These are phyloP conservation scores for Mycena sp. DNA, from an alignment of 1,284 basidiomycete genomes.

Conservation along the genomic window DNA sequence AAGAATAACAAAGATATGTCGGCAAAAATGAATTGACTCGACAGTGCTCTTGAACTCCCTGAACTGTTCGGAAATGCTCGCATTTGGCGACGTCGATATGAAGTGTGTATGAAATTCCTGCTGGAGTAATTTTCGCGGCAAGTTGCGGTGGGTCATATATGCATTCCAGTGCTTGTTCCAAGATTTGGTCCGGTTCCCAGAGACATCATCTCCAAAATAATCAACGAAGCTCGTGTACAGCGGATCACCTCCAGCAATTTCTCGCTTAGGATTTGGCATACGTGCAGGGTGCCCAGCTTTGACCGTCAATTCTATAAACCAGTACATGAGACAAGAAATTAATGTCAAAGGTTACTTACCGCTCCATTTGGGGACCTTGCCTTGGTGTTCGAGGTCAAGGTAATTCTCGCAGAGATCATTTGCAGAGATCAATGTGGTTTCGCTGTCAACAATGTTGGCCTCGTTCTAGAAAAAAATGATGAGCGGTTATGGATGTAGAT, in stretches of 20 bases:
- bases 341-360: not conserved
- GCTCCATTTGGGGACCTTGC: not conserved
- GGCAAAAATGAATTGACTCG: not conserved
- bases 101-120: slow-evolving; percentile 40
- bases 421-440: not conserved
- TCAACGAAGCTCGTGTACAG: slow-evolving; percentile 37
- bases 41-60: not conserved
- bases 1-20: not conserved
- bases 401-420: not conserved
- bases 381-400: not conserved
- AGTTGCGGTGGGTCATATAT: slow-evolving; percentile 22
- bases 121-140: slow-evolving; percentile 12
- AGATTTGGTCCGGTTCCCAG: slow-evolving; percentile 35
- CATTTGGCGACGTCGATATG: slow-evolving; percentile 10
- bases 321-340: too few species aligned
- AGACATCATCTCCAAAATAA: slow-evolving; percentile 34
- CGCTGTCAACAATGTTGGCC: not conserved
- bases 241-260: slow-evolving; percentile 39
- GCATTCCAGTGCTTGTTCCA: slow-evolving; percentile 38
- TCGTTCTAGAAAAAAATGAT: not conserved
- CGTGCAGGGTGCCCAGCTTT: not conserved
- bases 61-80: slow-evolving; percentile 2
- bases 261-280: slow-evolving; percentile 43
- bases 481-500: not conserved
- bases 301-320: too few species aligned